Conservation (phyloP, 139 green algal genomes). For the Volvox reticuliferus region DNA sequence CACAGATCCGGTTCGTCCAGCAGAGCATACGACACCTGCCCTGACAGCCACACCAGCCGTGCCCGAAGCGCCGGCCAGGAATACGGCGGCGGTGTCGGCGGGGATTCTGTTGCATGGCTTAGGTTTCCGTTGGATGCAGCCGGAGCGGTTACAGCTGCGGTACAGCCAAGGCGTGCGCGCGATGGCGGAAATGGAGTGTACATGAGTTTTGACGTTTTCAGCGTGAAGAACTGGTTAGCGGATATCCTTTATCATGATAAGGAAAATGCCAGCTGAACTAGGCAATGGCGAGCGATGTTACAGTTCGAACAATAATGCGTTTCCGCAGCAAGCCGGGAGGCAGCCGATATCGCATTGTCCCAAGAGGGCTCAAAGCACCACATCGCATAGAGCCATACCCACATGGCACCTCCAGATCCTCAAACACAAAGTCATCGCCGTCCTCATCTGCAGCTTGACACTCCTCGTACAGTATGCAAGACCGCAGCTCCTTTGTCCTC, state of each 20-base stretch:
- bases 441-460: conserved; percentile 52
- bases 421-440: conserved; percentile 53
- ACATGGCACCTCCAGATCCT: conserved; percentile 38
- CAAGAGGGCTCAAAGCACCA: too few relatives aligned
- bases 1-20: conserved; percentile 21
- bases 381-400: not conserved
- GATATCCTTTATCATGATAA: too few relatives aligned
- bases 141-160: not conserved
- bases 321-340: too few relatives aligned
- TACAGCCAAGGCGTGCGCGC: too few relatives aligned
- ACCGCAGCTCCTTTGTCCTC: not conserved
- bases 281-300: too few relatives aligned
- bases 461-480: conserved; percentile 19
- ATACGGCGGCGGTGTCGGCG: conserved; percentile 33
- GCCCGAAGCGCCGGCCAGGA: conserved; percentile 26
- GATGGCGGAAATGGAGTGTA: too few relatives aligned
- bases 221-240: too few relatives aligned
- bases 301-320: too few relatives aligned
- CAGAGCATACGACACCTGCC: conserved; percentile 47
- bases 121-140: not conserved
- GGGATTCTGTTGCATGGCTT: not conserved
- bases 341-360: too few relatives aligned
- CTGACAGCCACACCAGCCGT: conserved; percentile 23
- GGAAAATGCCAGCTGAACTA: too few relatives aligned
- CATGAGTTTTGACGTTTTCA: too few relatives aligned